Percentiles rank a stretch among this genome's conserved stretches.
These are phyloP conservation scores for Hansenula sp. DNA, from an alignment of 1,139 yeast species.

Conservation along the genomic window DNA sequence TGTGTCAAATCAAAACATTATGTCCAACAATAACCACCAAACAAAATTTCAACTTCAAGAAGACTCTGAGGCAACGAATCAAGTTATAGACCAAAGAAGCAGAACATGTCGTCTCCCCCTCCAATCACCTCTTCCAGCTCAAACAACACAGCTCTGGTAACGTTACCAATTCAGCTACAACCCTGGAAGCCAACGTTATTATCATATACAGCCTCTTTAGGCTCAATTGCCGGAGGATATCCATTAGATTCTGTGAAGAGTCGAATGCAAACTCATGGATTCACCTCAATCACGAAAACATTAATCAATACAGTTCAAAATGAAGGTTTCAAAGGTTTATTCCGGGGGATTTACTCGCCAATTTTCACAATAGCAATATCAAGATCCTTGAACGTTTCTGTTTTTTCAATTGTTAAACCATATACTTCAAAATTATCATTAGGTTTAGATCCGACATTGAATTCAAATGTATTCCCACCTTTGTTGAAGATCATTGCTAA, in stretches of 20 bases:
- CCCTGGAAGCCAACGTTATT: conserved; percentile 34
- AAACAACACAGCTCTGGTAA: not conserved
- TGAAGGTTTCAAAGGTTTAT: conserved; percentile 3
- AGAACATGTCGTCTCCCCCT: not conserved
- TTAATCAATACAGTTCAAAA: not conserved
- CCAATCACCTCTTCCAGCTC: not conserved
- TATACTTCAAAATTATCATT: not conserved
- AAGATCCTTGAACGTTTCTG: conserved; percentile 3
- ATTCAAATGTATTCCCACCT: not conserved
- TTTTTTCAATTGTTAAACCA: conserved; percentile 2
- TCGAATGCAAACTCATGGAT: conserved; percentile 51
- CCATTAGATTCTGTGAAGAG: conserved; percentile 94
- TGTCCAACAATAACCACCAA: no score
- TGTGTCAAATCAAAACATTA: no score
- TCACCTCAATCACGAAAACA: not conserved
- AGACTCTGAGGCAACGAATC: no score
- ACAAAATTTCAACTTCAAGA: no score
- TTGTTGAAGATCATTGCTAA: not conserved
- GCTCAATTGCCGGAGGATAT: conserved; percentile 80
- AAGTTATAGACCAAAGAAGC: no score
- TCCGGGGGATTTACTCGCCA: conserved; percentile 3
- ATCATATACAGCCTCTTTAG: conserved; percentile 67
- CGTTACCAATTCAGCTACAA: not conserved
- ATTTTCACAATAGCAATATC: conserved; percentile 3
- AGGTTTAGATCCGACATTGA: not conserved